phyloP scores from a whole-genome alignment of 1,139 yeast genomes.

The Hemisphaericaspora xylanilytica region DNA sequence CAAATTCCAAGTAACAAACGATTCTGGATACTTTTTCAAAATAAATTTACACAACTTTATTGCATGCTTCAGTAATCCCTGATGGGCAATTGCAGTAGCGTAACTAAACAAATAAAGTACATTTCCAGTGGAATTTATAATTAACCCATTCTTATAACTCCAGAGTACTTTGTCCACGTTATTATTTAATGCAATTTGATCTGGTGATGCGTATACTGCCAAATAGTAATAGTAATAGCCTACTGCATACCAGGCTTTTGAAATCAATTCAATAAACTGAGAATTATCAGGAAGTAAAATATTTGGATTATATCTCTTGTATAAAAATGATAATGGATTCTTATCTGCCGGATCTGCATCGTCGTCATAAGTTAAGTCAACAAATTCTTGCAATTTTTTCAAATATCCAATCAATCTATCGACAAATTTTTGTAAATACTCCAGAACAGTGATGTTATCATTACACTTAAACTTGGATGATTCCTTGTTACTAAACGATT shows the following conservation, averaged over 20 bases:
- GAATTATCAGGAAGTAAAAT: slow-evolving; percentile 30
- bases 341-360: slow-evolving; percentile 16
- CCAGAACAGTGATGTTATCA: slow-evolving; percentile 22
- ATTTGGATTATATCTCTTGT: slow-evolving; percentile 37
- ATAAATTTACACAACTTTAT: slow-evolving; percentile 42
- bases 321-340: slow-evolving; percentile 35
- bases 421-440: slow-evolving; percentile 19
- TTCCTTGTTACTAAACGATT: slow-evolving; percentile 20
- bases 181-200: slow-evolving; percentile 18
- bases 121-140: slow-evolving; percentile 41
- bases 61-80: slow-evolving; percentile 27
- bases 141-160: slow-evolving; percentile 37
- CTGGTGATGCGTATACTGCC: slow-evolving; percentile 29
- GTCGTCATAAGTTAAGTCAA: slow-evolving; percentile 33
- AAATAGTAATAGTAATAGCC: slow-evolving; percentile 35
- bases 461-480: slow-evolving; percentile 27
- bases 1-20: slow-evolving; percentile 48
- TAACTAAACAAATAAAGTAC: slow-evolving; percentile 32
- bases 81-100: slow-evolving; percentile 37
- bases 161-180: slow-evolving; percentile 20
- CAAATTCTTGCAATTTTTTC: slow-evolving; percentile 20
- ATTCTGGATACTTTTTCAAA: slow-evolving; percentile 42
- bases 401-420: slow-evolving; percentile 25
- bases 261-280: slow-evolving; percentile 29
- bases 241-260: slow-evolving; percentile 40